Percentiles rank a stretch among this genome's conserved stretches.
Conservation (phyloP, 306 rosid genomes). For the Coriaria nepalensis region DNA sequence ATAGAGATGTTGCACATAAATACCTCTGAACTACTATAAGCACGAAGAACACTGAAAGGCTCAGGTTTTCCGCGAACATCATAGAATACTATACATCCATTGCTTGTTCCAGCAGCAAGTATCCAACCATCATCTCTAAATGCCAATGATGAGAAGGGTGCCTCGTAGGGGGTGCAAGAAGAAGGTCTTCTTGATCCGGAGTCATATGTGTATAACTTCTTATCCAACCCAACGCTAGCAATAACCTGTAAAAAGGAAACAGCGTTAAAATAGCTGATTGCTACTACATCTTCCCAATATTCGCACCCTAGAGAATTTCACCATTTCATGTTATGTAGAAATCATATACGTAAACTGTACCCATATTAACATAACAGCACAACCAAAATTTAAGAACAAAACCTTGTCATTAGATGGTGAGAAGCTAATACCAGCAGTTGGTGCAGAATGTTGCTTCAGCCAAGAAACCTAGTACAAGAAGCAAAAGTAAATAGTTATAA, state of each 20-base stretch:
- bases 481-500: conserved; percentile 8
- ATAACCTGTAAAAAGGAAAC: conserved; percentile 49
- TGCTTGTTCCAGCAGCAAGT: conserved; percentile 97
- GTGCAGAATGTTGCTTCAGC: conserved; percentile 98
- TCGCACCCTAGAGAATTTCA: conserved; percentile 13
- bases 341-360: neutral
- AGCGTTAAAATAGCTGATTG: conserved; percentile 1
- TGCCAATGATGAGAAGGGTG: conserved; percentile 89
- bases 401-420: conserved; percentile 99
- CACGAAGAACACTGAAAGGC: conserved; percentile 82
- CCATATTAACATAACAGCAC: neutral
- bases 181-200: conserved; percentile 74
- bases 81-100: conserved; percentile 85
- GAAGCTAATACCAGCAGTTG: conserved; percentile 93
- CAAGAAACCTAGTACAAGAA: conserved; percentile 55
- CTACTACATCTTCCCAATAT: conserved; percentile 1
- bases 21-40: conserved; percentile 57
- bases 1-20: neutral
- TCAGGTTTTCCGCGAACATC: conserved; percentile 95
- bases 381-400: conserved; percentile 10
- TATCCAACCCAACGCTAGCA: conserved; percentile 94
- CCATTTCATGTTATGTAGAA: conserved; percentile 9
- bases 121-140: conserved; percentile 90
- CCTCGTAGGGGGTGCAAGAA: conserved; percentile 70
- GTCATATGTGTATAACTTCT: conserved; percentile 85